phyloP scores from a whole-genome alignment of 306 rosid species.

The Lathyrus oleraceus region DNA sequence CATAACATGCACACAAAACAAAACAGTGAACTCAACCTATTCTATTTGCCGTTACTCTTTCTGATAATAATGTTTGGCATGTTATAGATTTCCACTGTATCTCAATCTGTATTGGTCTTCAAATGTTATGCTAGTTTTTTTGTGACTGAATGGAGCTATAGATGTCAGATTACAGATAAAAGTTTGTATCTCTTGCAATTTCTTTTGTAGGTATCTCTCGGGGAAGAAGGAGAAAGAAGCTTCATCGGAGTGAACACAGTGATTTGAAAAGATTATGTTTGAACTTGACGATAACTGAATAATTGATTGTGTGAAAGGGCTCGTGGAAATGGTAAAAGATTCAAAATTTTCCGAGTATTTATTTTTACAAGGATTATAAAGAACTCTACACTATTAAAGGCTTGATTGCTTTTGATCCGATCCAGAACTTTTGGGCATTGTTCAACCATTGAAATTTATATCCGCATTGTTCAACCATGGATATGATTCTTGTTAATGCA shows the following conservation, averaged over 20 bases:
- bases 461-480: too few relatives aligned
- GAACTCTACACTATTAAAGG: not conserved
- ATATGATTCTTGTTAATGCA: too few relatives aligned
- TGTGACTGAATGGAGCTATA: slow-evolving; percentile 4
- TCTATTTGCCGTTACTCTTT: not conserved
- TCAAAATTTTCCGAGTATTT: slow-evolving; percentile 15
- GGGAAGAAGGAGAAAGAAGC: slow-evolving; percentile 47
- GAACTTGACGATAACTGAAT: slow-evolving; percentile 31
- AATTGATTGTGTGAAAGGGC: slow-evolving; percentile 19
- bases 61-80: not conserved
- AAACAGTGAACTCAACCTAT: not conserved
- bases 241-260: slow-evolving; percentile 38
- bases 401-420: slow-evolving; percentile 13
- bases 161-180: slow-evolving; percentile 3
- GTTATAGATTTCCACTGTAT: not conserved
- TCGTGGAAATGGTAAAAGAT: slow-evolving; percentile 28
- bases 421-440: not conserved
- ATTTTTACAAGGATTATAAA: not conserved
- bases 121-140: slow-evolving; percentile 16
- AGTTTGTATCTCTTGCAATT: slow-evolving; percentile 22
- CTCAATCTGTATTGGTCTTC: not conserved
- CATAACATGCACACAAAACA: slow-evolving; percentile 14
- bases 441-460: too few relatives aligned
- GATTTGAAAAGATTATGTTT: slow-evolving; percentile 21
- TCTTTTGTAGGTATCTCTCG: slow-evolving; percentile 36